Conservation (phyloP, 352 stramenopile species). For the Phytophthora meadii region DNA sequence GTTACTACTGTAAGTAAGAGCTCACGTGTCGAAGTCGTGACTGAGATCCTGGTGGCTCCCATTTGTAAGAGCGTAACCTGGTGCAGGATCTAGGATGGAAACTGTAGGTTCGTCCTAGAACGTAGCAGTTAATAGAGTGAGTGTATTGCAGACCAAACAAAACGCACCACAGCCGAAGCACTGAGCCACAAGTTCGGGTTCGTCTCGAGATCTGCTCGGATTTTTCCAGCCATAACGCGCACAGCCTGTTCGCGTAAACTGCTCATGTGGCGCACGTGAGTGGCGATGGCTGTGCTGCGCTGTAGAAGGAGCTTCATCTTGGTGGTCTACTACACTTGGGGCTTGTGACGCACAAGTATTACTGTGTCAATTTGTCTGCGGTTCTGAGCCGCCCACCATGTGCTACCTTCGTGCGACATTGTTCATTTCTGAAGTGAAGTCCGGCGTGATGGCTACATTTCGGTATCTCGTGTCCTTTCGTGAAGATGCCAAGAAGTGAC, state of each 20-base stretch:
- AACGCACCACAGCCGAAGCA: constrained; percentile 72
- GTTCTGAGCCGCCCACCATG: constrained; percentile 25
- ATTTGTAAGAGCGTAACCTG: constrained; percentile 59
- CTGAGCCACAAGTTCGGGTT: constrained; percentile 88
- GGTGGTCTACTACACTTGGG: neutral
- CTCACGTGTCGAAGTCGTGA: constrained; percentile 47
- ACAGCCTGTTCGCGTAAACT: constrained; percentile 70
- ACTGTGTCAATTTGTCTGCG: neutral
- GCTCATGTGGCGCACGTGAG: constrained; percentile 47
- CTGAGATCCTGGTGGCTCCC: constrained; percentile 47
- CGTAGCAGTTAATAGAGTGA: constrained; percentile 6
- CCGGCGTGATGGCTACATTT: constrained; percentile 20
- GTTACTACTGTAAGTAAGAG: neutral
- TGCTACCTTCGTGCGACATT: constrained; percentile 9
- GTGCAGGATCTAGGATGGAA: constrained; percentile 81
- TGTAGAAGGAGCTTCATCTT: constrained; percentile 44
- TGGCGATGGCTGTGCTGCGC: constrained; percentile 25
- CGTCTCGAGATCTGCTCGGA: constrained; percentile 73
- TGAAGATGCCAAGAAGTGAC: neutral
- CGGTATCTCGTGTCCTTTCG: constrained; percentile 19
- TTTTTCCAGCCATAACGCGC: constrained; percentile 62
- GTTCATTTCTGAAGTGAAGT: constrained; percentile 11
- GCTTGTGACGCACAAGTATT: constrained; percentile 6
- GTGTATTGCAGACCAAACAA: neutral
- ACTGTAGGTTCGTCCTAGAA: constrained; percentile 80